These are phyloP conservation scores for Fusarium nanum DNA, from an alignment of 2,329 filamentous ascomycete species.

Conservation along the genomic window DNA sequence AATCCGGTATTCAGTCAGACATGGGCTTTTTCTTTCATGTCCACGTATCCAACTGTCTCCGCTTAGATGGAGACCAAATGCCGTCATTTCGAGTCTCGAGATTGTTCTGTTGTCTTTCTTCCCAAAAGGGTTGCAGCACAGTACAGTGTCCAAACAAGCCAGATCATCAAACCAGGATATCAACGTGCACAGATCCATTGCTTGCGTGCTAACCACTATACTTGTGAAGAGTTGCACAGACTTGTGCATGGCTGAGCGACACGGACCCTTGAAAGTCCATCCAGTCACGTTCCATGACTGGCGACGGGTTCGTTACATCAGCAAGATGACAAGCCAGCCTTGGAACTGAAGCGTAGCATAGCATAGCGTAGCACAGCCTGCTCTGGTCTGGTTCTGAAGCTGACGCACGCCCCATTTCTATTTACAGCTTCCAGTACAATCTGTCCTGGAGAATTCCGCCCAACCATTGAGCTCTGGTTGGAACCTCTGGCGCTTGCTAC, in stretches of 20 bases:
- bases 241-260: constrained; percentile 32
- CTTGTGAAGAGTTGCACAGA: constrained; percentile 30
- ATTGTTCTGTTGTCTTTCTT: constrained; percentile 35
- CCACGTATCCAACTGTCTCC: constrained; percentile 17
- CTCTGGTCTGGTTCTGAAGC: constrained; percentile 4
- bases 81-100: constrained; percentile 22
- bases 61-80: constrained; percentile 21
- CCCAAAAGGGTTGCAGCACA: constrained; percentile 13
- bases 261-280: constrained; percentile 16
- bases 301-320: constrained; percentile 20
- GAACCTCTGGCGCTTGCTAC: constrained; percentile 32
- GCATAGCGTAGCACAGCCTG: constrained; percentile 21
- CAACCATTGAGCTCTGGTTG: constrained; percentile 8
- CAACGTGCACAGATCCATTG: constrained; percentile 25
- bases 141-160: constrained; percentile 8
- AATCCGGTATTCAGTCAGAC: constrained; percentile 9
- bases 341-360: not conserved
- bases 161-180: not conserved
- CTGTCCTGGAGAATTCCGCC: constrained; percentile 8
- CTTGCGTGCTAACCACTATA: constrained; percentile 10
- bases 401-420: constrained; percentile 37
- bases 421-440: constrained; percentile 27
- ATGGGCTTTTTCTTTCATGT: not conserved
- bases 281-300: constrained; percentile 32
- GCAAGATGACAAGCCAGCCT: constrained; percentile 7